Base-by-base conservation (phyloP, 192 early-diverging fungal genomes). In the Coemansia sp. region DNA sequence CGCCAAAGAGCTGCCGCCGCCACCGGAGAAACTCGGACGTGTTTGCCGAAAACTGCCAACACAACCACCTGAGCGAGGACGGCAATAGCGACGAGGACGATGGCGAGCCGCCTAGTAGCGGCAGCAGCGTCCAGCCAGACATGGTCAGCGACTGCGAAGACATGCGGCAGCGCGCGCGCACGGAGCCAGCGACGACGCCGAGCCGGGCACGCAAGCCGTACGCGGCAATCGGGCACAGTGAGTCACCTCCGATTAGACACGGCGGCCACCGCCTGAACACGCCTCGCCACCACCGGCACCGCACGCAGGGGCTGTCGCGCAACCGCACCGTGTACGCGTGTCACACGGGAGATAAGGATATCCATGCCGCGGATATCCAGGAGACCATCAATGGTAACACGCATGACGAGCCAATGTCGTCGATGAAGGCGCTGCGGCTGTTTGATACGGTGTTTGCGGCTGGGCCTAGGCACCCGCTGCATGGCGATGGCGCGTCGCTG, bases 371-470 rank as follows among this genome's bases (percentile, higher is more conserved):
- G 0, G 25, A 43, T 35, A 55, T 61, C 55, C 34, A 57, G n/a
- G 64, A 51, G 20, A 35, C 72, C 3, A 64, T 68, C 19, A 52
- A 43, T 15, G 32, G 57, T 26, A 75, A 75, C 35, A 60, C 65
- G 10, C 72, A 68, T 17, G 50, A 64, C 5, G 72, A 64, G 43
- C 72, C 72, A 27, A 75, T 75, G 72, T 68, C 72, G 8, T 68
- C 65, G 26, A 46, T 26, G 34, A 68, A 53, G 28, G 72, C 72
- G 19, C 38, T 62, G 52, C 53, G 58, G 36, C 53, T 75, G 54
- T 60, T 75, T n/a, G 56, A 61, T 45, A 54, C 65, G 6, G 56
- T 68, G 26, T 58, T 61, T 27, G 44, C 64, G 2, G 31, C 59
- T 8, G 53, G 12, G 25, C n/a, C 55, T 41, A 41, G 48, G 23